phyloP scores from a whole-genome alignment of 129 eudicot genomes.

The Flaveria trinervia region DNA sequence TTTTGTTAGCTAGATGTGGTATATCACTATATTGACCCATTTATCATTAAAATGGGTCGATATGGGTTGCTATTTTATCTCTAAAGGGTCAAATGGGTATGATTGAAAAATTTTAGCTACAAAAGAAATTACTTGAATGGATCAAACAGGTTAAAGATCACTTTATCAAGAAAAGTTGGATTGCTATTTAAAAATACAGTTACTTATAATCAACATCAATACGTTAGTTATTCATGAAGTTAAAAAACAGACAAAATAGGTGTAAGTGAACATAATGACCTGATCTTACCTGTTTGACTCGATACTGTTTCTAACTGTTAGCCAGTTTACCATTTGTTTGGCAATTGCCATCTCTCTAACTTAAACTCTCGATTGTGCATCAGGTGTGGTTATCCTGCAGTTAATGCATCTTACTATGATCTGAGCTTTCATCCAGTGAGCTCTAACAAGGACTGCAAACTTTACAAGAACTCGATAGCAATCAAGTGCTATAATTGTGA shows the following conservation, averaged over 20 bases:
- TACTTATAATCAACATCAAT: neutral
- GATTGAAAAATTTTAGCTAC: neutral
- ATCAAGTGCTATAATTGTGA: slow-evolving; percentile 87
- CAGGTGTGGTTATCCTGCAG: slow-evolving; percentile 94
- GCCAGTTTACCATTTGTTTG: slow-evolving; percentile 14
- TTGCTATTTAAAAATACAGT: neutral
- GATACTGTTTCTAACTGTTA: neutral
- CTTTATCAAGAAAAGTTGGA: neutral
- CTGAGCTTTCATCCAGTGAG: slow-evolving; percentile 83
- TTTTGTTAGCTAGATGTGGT: neutral
- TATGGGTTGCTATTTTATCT: neutral
- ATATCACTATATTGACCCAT: no score
- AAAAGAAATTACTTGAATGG: neutral
- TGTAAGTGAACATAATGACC: neutral
- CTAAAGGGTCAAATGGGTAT: neutral
- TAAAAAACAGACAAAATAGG: neutral
- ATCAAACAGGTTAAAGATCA: neutral
- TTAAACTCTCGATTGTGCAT: neutral
- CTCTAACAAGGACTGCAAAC: slow-evolving; percentile 74
- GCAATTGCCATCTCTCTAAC: slow-evolving; percentile 1
- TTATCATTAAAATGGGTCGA: slow-evolving; percentile 5
- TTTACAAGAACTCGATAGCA: slow-evolving; percentile 65
- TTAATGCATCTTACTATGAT: slow-evolving; percentile 82
- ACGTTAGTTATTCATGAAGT: neutral
- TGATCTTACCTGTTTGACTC: neutral